phyloP scores from a whole-genome alignment of 495 filamentous ascomycete genomes.

The Hypoxylon subgilvum region DNA sequence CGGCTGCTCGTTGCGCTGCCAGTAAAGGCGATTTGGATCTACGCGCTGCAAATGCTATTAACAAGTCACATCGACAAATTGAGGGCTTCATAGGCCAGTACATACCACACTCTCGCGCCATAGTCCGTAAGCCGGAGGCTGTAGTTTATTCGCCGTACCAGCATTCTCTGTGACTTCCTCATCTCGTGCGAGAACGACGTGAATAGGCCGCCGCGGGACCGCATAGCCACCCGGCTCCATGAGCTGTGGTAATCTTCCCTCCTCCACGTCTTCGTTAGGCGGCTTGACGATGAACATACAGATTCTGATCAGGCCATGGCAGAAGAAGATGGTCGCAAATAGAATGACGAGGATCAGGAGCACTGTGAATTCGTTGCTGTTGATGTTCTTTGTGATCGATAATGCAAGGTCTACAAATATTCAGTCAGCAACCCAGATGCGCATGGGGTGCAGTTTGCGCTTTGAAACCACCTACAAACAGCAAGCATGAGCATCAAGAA shows the following conservation, averaged over 20 bases:
- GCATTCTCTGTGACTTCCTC: constrained; percentile 64
- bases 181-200: constrained; percentile 65
- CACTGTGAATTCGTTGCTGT: constrained; percentile 70
- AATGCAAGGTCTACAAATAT: constrained; percentile 67
- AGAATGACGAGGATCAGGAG: constrained; percentile 78
- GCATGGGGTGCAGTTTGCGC: background rate
- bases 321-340: constrained; percentile 75
- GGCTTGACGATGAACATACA: constrained; percentile 64
- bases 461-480: constrained; percentile 59
- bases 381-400: constrained; percentile 63
- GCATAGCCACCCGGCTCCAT: constrained; percentile 63
- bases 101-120: constrained; percentile 84
- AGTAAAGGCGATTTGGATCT: constrained; percentile 80
- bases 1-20: constrained; percentile 65
- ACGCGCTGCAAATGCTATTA: constrained; percentile 60
- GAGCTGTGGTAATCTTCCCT: constrained; percentile 48
- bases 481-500: constrained; percentile 61
- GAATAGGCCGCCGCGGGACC: constrained; percentile 66
- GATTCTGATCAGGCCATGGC: constrained; percentile 74
- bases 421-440: constrained; percentile 22
- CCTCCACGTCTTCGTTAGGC: constrained; percentile 40
- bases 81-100: constrained; percentile 22
- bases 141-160: constrained; percentile 59
- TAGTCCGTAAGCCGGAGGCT: constrained; percentile 86
- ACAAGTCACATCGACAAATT: background rate